Evolutionary conservation across 176 grass and related monocot genomes (phyloP), one percentile per base, ranked within the genome.

Genomic region (Bolboschoenus planiculmis): DNA sequence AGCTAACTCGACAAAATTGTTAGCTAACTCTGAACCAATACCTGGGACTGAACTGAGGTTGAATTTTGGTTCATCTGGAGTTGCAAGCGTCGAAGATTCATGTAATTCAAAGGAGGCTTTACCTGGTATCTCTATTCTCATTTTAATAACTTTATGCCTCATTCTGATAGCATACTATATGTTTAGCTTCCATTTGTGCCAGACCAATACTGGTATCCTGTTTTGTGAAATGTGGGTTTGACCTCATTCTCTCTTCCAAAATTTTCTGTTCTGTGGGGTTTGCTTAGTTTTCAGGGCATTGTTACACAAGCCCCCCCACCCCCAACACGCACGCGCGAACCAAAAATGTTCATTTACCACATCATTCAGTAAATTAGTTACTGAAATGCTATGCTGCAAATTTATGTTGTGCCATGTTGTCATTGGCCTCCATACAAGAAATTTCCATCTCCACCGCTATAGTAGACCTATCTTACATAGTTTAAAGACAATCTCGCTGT

Each of bases 41-140:
- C 72, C 72, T 20, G 46, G 72, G 51, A 77, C 72, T 51, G 72
- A 77, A 77, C 46, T 77, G 72, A 77, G 72, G 72, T 51, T 77
- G 27, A 77, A 77, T 77, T 29, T 77, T 31, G 46, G 43, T 2
- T 14, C 72, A 53, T 16, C 72, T 18, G 72, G 26, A 31, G 44
- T 77, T 26, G 31, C 53, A 53, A 16, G 20, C 2, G 46, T 77
- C 53, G 72, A 77, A 31, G 46, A 50, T 50, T 9, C 46, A 2
- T 74, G 40, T 46, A 74, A 44, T 46, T 16, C 46, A 31, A 51
- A 77, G 44, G 72, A 77, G 20, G 72, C 46, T 77, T 77, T 21
- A 77, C 27, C 72, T 77, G 72, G 72, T 77, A 77, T 51, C 6
- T 33, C 13, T 76, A 29, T 53, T 50, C 27, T 77, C 72, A 3